phyloP scores from a whole-genome alignment of 306 rosid genomes.

The Cotoneaster glaucophyllus region DNA sequence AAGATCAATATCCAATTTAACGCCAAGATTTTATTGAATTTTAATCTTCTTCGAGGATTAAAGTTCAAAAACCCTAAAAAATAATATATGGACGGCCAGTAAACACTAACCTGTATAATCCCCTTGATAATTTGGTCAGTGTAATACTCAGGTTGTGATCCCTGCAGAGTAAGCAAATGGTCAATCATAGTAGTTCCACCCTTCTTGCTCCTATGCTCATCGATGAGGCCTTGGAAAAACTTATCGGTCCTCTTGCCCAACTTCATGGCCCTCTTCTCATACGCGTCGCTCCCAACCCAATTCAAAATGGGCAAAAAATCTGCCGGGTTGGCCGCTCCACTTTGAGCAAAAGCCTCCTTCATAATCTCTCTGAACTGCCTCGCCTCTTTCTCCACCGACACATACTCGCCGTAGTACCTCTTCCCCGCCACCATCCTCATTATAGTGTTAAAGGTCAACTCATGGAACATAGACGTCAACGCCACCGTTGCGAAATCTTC shows the following conservation, averaged over 20 bases:
- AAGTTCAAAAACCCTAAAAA: too few relatives aligned
- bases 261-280: not conserved
- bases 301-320: not conserved
- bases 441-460: conserved; percentile 49
- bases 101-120: conserved; percentile 36
- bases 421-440: conserved; percentile 71
- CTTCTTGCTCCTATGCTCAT: conserved; percentile 30
- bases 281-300: conserved; percentile 6
- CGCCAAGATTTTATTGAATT: too few relatives aligned
- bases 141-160: conserved; percentile 47
- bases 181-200: conserved; percentile 29
- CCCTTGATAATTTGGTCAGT: conserved; percentile 61
- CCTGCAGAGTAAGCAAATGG: conserved; percentile 39
- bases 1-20: too few relatives aligned
- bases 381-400: not conserved
- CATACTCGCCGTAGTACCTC: conserved; percentile 42
- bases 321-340: not conserved
- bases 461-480: conserved; percentile 24
- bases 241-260: not conserved
- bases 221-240: conserved; percentile 51
- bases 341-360: not conserved
- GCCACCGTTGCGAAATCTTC: conserved; percentile 26
- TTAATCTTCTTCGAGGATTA: too few relatives aligned
- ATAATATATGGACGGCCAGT: not conserved
- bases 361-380: not conserved